These are phyloP conservation scores for Microstegium vimineum DNA, from an alignment of 176 grass and related monocot species.

Conservation along the genomic window DNA sequence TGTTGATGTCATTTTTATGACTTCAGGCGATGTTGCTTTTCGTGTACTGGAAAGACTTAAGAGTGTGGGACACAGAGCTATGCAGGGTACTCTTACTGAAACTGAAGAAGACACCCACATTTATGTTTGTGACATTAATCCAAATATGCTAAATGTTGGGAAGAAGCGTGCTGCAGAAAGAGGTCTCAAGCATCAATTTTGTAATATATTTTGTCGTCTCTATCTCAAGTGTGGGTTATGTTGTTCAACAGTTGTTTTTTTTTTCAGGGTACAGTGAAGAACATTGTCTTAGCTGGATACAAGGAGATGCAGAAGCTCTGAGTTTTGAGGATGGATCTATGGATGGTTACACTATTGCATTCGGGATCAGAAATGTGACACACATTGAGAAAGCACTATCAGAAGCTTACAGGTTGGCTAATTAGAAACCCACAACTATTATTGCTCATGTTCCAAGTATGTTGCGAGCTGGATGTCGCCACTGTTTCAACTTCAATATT, in stretches of 20 bases:
- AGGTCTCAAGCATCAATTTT: constrained; percentile 34
- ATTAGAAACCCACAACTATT: background rate
- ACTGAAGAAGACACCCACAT: constrained; percentile 84
- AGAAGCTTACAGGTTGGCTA: constrained; percentile 74
- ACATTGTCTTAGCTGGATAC: constrained; percentile 68
- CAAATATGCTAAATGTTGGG: constrained; percentile 82
- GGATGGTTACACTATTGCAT: constrained; percentile 95
- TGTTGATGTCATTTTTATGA: constrained; percentile 16
- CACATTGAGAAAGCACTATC: constrained; percentile 90
- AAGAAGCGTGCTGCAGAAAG: constrained; percentile 84
- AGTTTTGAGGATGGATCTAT: constrained; percentile 84
- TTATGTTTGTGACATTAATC: constrained; percentile 88
- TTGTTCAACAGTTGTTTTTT: constrained; percentile 16
- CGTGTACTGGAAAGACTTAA: constrained; percentile 75
- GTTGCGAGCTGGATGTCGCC: background rate
- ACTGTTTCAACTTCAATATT: background rate
- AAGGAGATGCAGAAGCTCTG: constrained; percentile 88
- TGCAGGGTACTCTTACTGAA: constrained; percentile 49
- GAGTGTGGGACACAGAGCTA: constrained; percentile 56
- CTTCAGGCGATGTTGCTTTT: constrained; percentile 84
- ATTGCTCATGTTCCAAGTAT: background rate
- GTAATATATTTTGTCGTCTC: background rate
- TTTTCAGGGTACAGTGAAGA: constrained; percentile 50
- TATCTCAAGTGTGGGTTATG: background rate
- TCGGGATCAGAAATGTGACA: constrained; percentile 94